Evolutionary conservation across 2,329 filamentous ascomycete species (phyloP).

Genomic region (Podosphaera leucotricha): DNA sequence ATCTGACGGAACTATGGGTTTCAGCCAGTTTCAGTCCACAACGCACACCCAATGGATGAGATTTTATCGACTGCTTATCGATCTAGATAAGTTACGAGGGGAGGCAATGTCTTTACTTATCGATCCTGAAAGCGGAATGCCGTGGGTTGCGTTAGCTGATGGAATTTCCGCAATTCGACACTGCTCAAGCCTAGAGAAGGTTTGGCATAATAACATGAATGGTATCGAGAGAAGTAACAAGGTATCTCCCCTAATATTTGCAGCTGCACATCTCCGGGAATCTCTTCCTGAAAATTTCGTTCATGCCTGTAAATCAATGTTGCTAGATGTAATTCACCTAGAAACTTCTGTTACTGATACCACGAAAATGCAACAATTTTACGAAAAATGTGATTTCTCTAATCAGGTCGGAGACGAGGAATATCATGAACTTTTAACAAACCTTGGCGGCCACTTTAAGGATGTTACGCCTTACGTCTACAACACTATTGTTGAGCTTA

Average conservation of each 20-base stretch:
- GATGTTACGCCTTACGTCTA: conserved; percentile 33
- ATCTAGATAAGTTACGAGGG: conserved; percentile 65
- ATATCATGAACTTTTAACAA: conserved; percentile 41
- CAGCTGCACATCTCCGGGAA: conserved; percentile 46
- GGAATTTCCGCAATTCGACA: conserved; percentile 55
- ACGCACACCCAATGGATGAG: conserved; percentile 71
- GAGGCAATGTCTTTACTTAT: conserved; percentile 60
- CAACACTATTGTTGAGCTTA: conserved; percentile 24
- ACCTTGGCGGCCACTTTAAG: conserved; percentile 42
- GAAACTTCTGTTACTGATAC: conserved; percentile 45
- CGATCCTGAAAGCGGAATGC: conserved; percentile 44
- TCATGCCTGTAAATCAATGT: conserved; percentile 39
- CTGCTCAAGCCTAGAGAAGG: conserved; percentile 54
- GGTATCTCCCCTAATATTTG: conserved; percentile 39
- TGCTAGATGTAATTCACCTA: conserved; percentile 52
- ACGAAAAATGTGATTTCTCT: conserved; percentile 55
- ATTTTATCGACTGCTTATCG: conserved; percentile 66
- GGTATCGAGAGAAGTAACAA: conserved; percentile 27
- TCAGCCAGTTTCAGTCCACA: conserved; percentile 47
- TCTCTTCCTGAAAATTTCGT: conserved; percentile 45
- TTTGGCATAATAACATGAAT: conserved; percentile 40
- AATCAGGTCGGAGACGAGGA: conserved; percentile 65
- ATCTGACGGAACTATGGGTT: conserved; percentile 43
- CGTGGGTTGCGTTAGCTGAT: conserved; percentile 72
- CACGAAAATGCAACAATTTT: conserved; percentile 56